Percentiles rank a stretch among this genome's conserved stretches.
phyloP scores from a whole-genome alignment of 2,329 filamentous ascomycete species.

The Colletotrichum tamarilloi region DNA sequence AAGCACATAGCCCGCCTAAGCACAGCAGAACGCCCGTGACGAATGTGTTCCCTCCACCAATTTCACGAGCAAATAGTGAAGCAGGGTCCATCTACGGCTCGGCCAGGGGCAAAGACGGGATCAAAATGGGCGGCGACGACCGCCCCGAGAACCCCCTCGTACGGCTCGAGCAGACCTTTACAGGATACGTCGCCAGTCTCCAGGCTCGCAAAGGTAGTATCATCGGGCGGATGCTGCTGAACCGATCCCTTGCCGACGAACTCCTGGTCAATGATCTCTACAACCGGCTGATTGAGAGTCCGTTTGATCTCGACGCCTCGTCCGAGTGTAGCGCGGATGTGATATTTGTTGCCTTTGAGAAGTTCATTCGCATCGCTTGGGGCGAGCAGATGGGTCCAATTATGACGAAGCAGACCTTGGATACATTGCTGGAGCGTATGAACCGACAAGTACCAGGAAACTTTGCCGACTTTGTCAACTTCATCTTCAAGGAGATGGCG shows the following conservation, averaged over 20 bases:
- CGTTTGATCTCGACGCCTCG: slow-evolving; percentile 79
- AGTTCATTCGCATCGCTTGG: slow-evolving; percentile 91
- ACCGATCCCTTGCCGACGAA: slow-evolving; percentile 77
- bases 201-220: slow-evolving; percentile 90
- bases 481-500: slow-evolving; percentile 73
- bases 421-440: slow-evolving; percentile 77
- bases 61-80: slow-evolving; percentile 56
- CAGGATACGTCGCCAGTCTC: slow-evolving; percentile 83
- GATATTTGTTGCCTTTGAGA: slow-evolving; percentile 92
- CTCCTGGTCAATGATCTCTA: slow-evolving; percentile 89
- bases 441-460: slow-evolving; percentile 77
- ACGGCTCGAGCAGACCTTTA: slow-evolving; percentile 85
- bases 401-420: slow-evolving; percentile 77
- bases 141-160: slow-evolving; percentile 74
- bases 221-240: slow-evolving; percentile 79
- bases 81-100: slow-evolving; percentile 66
- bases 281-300: slow-evolving; percentile 86
- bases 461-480: slow-evolving; percentile 76
- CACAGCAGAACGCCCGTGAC: slow-evolving; percentile 52
- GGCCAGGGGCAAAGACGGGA: slow-evolving; percentile 58
- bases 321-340: slow-evolving; percentile 84
- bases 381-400: slow-evolving; percentile 88
- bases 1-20: slow-evolving; percentile 49
- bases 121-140: slow-evolving; percentile 59
- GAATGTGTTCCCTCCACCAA: slow-evolving; percentile 51